Conservation (phyloP, 1,284 basidiomycete genomes). For the Ganoderma resinaceum region DNA sequence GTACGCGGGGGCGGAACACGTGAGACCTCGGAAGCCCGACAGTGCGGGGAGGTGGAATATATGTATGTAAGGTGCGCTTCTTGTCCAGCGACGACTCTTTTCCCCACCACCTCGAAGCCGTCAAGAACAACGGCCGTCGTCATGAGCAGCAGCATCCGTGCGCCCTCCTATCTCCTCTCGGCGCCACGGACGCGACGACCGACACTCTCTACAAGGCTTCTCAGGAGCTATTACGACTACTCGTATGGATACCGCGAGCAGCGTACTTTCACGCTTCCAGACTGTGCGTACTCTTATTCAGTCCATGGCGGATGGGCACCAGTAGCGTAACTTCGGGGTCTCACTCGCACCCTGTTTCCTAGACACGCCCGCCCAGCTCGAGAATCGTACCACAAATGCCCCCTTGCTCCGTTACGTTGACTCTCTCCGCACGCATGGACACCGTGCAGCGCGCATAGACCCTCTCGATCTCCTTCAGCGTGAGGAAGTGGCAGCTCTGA, state of each 20-base stretch:
- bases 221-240: slow-evolving; percentile 73
- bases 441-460: slow-evolving; percentile 84
- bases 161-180: slow-evolving; percentile 23
- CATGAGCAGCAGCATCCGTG: slow-evolving; percentile 21
- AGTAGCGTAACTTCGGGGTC: neutral
- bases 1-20: neutral
- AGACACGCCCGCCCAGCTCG: slow-evolving; percentile 81
- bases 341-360: neutral
- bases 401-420: slow-evolving; percentile 88
- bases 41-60: neutral
- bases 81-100: neutral
- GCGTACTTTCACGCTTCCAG: slow-evolving; percentile 69
- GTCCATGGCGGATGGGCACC: neutral
- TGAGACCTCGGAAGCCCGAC: neutral
- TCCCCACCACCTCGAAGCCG: neutral
- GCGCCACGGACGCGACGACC: slow-evolving; percentile 26
- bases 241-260: slow-evolving; percentile 83
- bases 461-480: slow-evolving; percentile 87
- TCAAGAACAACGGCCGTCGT: neutral
- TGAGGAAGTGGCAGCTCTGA: slow-evolving; percentile 83
- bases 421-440: slow-evolving; percentile 80
- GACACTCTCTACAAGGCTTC: slow-evolving; percentile 23
- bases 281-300: slow-evolving; percentile 62
- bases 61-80: neutral
- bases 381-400: slow-evolving; percentile 79